Evolutionary conservation across 345 rosid species (phyloP).

Genomic region (Salix arbutifolia): DNA sequence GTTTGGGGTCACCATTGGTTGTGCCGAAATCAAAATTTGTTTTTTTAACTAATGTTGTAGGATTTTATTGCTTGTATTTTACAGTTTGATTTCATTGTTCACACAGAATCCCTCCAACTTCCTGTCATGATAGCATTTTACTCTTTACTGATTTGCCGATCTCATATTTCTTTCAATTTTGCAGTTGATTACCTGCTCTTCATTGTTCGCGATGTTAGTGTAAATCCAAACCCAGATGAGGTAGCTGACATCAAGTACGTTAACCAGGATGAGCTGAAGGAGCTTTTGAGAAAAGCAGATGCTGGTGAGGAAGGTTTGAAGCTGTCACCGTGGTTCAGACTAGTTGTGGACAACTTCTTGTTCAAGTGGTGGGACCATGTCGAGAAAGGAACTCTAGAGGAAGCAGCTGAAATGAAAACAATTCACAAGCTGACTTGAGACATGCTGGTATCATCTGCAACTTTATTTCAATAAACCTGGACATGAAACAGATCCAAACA

Average conservation of each 20-base stretch:
- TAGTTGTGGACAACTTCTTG: conserved; percentile 90
- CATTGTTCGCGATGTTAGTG: conserved; percentile 67
- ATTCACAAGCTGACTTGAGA: conserved; percentile 61
- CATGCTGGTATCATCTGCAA: neutral
- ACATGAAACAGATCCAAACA: neutral
- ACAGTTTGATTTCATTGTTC: neutral
- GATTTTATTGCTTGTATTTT: neutral
- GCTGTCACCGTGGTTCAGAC: conserved; percentile 92
- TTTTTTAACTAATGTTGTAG: neutral
- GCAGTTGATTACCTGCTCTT: conserved; percentile 91
- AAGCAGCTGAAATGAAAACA: conserved; percentile 67
- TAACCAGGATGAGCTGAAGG: conserved; percentile 70
- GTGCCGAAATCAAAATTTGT: no score
- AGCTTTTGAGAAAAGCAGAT: conserved; percentile 82
- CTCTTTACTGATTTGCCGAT: no score
- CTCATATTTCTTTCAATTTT: conserved; percentile 1
- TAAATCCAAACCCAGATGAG: conserved; percentile 83
- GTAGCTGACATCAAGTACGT: conserved; percentile 76
- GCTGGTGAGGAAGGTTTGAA: conserved; percentile 79
- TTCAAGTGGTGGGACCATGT: conserved; percentile 95
- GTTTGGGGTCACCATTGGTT: no score
- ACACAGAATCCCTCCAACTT: neutral
- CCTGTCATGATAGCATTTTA: no score
- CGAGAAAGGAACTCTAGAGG: conserved; percentile 62
- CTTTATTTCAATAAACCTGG: conserved; percentile 12